These are phyloP conservation scores for Phytophthora agathidicida DNA, from an alignment of 352 stramenopile species.

Conservation along the genomic window DNA sequence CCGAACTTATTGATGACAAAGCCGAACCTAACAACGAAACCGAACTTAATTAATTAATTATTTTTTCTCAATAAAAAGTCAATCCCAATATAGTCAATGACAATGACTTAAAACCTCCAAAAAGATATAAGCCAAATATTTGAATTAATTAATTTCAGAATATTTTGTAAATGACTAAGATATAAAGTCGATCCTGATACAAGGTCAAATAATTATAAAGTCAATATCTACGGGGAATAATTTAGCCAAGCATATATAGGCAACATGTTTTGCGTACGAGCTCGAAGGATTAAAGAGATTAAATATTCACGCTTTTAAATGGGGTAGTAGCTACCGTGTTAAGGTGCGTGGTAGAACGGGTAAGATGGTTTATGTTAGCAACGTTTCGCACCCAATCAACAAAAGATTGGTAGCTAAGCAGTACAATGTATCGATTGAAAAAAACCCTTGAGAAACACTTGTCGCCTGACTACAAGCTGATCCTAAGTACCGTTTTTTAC, in stretches of 20 bases:
- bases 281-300: no score
- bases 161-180: constrained; percentile 17
- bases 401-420: constrained; percentile 8
- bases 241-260: constrained; percentile 9
- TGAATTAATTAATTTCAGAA: constrained; percentile 22
- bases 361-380: no score
- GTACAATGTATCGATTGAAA: no score
- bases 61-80: constrained; percentile 14
- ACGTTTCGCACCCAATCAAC: constrained; percentile 1
- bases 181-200: constrained; percentile 27
- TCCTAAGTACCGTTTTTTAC: no score
- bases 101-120: constrained; percentile 10
- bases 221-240: constrained; percentile 24
- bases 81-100: constrained; percentile 13
- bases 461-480: no score
- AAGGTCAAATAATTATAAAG: constrained; percentile 27
- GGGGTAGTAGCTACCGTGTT: no score
- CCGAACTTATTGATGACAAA: constrained; percentile 7
- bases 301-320: no score
- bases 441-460: no score
- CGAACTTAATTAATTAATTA: constrained; percentile 19
- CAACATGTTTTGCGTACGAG: constrained; percentile 6
- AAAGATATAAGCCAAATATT: constrained; percentile 13
- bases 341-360: no score
- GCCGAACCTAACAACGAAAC: constrained; percentile 14